Conservation (phyloP, 768 basidiomycete species). For the Terana coerulea region DNA sequence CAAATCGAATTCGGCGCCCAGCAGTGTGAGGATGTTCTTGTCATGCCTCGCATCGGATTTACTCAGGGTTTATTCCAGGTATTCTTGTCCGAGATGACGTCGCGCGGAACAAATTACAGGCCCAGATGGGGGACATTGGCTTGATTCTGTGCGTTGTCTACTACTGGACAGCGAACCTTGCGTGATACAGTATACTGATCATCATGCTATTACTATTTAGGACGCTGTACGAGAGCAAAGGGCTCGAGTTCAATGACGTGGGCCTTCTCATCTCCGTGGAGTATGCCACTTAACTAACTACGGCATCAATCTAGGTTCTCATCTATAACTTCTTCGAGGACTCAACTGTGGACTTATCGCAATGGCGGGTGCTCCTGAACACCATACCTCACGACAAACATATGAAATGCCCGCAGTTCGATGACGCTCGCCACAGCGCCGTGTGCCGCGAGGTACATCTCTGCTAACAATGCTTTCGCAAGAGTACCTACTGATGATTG, state of each 20-base stretch:
- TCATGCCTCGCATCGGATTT: too few species aligned
- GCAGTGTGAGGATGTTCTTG: conserved; percentile 23
- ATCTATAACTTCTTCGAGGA: conserved; percentile 75
- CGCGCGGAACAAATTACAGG: conserved; percentile 24
- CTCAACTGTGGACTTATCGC: conserved; percentile 44
- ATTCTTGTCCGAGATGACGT: conserved; percentile 31
- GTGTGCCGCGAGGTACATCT: conserved; percentile 53
- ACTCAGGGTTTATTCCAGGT: conserved; percentile 9
- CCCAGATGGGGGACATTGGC: conserved; percentile 27
- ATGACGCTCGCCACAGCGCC: conserved; percentile 46
- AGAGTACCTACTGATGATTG: not conserved
- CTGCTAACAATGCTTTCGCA: not conserved
- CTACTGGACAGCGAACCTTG: too few species aligned
- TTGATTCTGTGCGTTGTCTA: conserved; percentile 14
- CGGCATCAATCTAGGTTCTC: conserved; percentile 53
- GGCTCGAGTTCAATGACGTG: conserved; percentile 61
- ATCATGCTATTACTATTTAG: conserved; percentile 4
- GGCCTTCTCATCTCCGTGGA: not conserved
- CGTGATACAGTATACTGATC: too few species aligned
- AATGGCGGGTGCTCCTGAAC: conserved; percentile 61
- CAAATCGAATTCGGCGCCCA: conserved; percentile 26
- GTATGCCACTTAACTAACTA: not conserved
- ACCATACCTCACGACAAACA: conserved; percentile 34
- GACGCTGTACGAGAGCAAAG: conserved; percentile 62
- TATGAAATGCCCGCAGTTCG: conserved; percentile 39